Evolutionary conservation across 164 flowering plant species (phyloP).

Genomic region (Vitis riparia): DNA sequence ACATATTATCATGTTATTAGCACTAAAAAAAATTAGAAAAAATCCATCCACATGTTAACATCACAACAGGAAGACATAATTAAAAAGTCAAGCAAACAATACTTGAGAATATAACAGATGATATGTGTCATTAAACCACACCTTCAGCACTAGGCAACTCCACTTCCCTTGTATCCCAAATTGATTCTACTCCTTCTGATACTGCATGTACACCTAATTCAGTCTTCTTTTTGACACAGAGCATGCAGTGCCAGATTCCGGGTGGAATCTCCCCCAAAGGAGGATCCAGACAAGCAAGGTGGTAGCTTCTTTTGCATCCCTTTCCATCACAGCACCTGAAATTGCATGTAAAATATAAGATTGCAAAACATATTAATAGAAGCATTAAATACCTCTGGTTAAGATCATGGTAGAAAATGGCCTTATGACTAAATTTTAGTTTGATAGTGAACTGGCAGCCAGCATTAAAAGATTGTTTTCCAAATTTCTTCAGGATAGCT

Average conservation of each 20-base stretch:
- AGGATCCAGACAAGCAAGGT: slow-evolving; percentile 57
- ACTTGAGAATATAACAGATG: neutral
- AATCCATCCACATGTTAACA: neutral
- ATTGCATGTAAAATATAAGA: neutral
- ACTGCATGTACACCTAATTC: slow-evolving; percentile 53
- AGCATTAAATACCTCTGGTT: neutral
- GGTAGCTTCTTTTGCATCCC: slow-evolving; percentile 52
- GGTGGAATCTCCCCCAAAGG: slow-evolving; percentile 37
- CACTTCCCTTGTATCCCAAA: slow-evolving; percentile 60
- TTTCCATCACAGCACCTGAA: slow-evolving; percentile 61
- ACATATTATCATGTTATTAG: neutral
- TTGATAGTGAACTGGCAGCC: no score
- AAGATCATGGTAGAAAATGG: no score
- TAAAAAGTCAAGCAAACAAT: neutral
- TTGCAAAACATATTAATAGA: neutral
- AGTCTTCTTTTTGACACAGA: slow-evolving; percentile 55
- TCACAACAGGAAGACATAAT: neutral
- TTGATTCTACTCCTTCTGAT: slow-evolving; percentile 62
- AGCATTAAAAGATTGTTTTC: no score
- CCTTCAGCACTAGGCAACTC: slow-evolving; percentile 40
- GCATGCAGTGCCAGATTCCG: slow-evolving; percentile 53
- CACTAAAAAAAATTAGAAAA: neutral
- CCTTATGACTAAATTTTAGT: no score
- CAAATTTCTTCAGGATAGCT: no score
- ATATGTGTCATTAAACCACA: slow-evolving; percentile 12